A percentile compares a stretch with the other conserved stretches of the same genome.
These are phyloP conservation scores for Cladophialophora yegresii DNA, from an alignment of 2,329 filamentous ascomycete genomes.

Conservation along the genomic window DNA sequence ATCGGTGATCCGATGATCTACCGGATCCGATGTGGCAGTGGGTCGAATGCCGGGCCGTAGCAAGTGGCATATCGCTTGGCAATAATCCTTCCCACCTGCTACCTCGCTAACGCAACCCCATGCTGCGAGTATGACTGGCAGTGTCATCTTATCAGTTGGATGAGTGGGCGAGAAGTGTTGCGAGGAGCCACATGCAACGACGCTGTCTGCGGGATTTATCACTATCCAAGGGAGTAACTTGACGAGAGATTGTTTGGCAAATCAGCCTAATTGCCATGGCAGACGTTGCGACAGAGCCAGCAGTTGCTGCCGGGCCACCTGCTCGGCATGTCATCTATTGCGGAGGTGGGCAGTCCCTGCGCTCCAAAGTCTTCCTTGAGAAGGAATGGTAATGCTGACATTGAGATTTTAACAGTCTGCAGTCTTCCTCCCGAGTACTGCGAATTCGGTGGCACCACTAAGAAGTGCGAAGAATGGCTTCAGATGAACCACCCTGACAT, in stretches of 20 bases:
- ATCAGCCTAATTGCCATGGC: constrained; percentile 31
- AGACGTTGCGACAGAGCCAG: constrained; percentile 39
- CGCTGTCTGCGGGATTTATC: constrained; percentile 16
- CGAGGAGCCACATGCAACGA: constrained; percentile 28
- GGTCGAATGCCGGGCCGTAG: constrained; percentile 3
- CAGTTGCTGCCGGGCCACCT: constrained; percentile 43
- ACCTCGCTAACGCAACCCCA: constrained; percentile 1
- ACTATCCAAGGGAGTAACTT: constrained; percentile 28
- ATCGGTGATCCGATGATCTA: constrained; percentile 10
- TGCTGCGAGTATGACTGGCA: constrained; percentile 9
- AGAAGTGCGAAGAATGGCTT: constrained; percentile 98
- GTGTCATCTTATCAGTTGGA: constrained; percentile 3
- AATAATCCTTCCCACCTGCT: background rate
- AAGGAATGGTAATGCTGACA: constrained; percentile 24
- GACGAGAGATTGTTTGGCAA: constrained; percentile 12
- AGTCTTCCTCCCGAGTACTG: constrained; percentile 80
- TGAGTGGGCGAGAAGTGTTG: constrained; percentile 12
- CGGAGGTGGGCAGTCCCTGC: constrained; percentile 52
- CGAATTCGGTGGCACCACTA: constrained; percentile 94
- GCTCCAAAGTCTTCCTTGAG: constrained; percentile 2
- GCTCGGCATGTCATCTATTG: constrained; percentile 63
- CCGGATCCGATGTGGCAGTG: constrained; percentile 1
- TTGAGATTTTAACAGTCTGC: constrained; percentile 54
- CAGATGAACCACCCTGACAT: constrained; percentile 70
- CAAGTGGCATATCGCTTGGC: constrained; percentile 8